Evolutionary conservation across 805 yeast species (phyloP), one percentile per base, ranked within the genome.

Genomic region (Ogataea saltuana): DNA sequence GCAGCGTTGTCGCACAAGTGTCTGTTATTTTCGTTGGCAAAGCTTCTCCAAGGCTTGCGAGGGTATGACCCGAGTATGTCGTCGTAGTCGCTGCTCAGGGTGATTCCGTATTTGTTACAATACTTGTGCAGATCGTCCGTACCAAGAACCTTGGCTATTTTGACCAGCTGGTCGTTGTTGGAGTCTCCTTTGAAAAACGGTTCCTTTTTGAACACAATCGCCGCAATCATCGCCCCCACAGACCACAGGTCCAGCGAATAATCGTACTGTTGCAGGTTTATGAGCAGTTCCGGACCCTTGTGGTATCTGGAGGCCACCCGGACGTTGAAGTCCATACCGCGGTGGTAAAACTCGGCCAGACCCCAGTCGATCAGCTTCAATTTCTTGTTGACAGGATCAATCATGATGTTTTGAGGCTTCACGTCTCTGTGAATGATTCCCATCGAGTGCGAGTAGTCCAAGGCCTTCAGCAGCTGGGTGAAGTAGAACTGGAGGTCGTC

Each of bases 341-440:
- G 83, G 60, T 89, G 96, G 65, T 89, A 89, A 60, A 86, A 89
- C 63, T 89, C 97, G 6, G 96, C 96, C 48, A 89, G 69, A 12
- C 97, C 97, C 97, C 97, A 89, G 68, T 89, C 97, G 51, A 89
- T 89, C 43, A 89, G 75, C 55, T 91, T 76, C 58, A 89, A 68
- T 30, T 71, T 68, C 52, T 74, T 76, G 34, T 60, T 63, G 19
- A 72, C 68, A 48, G 88, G 96, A 65, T 89, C 96, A 54, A 88
- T 88, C 96, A 88, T 88, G 33, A 88, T 88, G 59, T 88, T 88
- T 64, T 88, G 96, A 9, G 96, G 96, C 62, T 88, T 88, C 39
- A 88, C 96, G 65, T 88, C 97, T 61, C 97, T 74, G 65, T 88
- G 97, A 84, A 88, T 88, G 51, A 90, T 88, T 27, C 97, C 97